A percentile compares a stretch with the other conserved stretches of the same genome.
Conservation (phyloP, 352 stramenopile species). For the Globisporangium rhizosaccharum region DNA sequence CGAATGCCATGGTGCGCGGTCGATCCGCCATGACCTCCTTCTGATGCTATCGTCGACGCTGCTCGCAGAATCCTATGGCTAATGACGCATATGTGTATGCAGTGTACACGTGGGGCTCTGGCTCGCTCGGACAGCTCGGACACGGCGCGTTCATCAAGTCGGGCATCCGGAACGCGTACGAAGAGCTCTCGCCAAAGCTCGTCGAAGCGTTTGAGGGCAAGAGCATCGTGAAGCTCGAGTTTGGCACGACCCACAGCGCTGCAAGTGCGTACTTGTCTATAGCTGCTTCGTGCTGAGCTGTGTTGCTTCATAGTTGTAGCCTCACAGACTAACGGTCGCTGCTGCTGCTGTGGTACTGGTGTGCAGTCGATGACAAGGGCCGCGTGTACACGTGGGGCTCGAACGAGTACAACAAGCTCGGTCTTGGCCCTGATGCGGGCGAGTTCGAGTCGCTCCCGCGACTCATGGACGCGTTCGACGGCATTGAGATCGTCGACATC, state of each 20-base stretch:
- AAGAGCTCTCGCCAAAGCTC: slow-evolving; percentile 71
- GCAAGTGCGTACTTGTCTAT: slow-evolving; percentile 42
- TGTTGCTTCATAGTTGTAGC: background rate
- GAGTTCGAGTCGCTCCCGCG: slow-evolving; percentile 51
- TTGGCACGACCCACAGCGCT: slow-evolving; percentile 73
- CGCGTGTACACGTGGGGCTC: slow-evolving; percentile 81
- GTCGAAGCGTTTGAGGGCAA: slow-evolving; percentile 67
- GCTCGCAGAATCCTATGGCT: too few species aligned
- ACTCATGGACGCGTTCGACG: slow-evolving; percentile 62
- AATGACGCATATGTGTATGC: background rate
- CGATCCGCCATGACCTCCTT: too few species aligned
- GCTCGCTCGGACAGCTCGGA: slow-evolving; percentile 80
- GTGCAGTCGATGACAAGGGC: slow-evolving; percentile 58
- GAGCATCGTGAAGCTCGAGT: slow-evolving; percentile 60
- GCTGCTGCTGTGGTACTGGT: slow-evolving; percentile 6
- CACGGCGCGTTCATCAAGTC: slow-evolving; percentile 75
- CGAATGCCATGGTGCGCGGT: too few species aligned
- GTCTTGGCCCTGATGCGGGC: slow-evolving; percentile 33
- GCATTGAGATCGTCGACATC: slow-evolving; percentile 76
- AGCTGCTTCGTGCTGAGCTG: background rate
- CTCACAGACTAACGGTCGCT: slow-evolving; percentile 1
- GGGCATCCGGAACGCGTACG: slow-evolving; percentile 82
- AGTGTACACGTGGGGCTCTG: slow-evolving; percentile 86
- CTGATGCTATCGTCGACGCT: too few species aligned
- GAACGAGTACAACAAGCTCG: slow-evolving; percentile 89